phyloP scores from a whole-genome alignment of 1,284 basidiomycete genomes.

The Ganoderma lingzhi region DNA sequence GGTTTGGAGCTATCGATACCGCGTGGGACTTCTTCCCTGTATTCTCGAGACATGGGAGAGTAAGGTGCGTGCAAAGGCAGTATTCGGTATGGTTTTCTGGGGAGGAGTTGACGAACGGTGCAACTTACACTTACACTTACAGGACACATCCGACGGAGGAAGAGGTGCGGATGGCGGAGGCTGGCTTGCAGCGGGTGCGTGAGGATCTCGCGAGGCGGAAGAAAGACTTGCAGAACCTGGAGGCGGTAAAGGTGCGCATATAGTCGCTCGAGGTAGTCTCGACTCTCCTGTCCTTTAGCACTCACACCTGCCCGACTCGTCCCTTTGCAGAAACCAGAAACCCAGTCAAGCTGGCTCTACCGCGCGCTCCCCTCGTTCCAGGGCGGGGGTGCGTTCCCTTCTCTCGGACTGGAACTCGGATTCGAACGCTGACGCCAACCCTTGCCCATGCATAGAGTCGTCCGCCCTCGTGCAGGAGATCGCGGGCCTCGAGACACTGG shows the following conservation, averaged over 20 bases:
- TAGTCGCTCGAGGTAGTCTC: neutral
- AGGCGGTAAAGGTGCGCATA: conserved; percentile 44
- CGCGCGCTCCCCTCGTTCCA: conserved; percentile 57
- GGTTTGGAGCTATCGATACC: conserved; percentile 76
- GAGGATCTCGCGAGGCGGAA: conserved; percentile 54
- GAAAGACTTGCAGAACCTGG: conserved; percentile 46
- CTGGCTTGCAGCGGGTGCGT: conserved; percentile 59
- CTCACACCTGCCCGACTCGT: conserved; percentile 6
- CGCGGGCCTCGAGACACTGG: conserved; percentile 68
- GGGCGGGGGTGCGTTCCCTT: conserved; percentile 51
- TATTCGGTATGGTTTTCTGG: neutral
- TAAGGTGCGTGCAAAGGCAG: conserved; percentile 26
- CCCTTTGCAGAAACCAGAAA: conserved; percentile 49
- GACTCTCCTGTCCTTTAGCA: neutral
- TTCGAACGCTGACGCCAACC: neutral
- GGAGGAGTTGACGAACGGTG: neutral
- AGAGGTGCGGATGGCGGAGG: conserved; percentile 57
- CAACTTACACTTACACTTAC: neutral
- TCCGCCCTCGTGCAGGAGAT: conserved; percentile 58
- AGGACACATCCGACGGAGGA: conserved; percentile 52
- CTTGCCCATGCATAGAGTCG: conserved; percentile 37
- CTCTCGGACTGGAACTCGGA: neutral
- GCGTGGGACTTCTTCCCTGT: conserved; percentile 59
- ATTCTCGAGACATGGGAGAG: conserved; percentile 31
- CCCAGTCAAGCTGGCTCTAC: conserved; percentile 32